phyloP scores from a whole-genome alignment of 495 filamentous ascomycete species.

The Penicillium nucicola region DNA sequence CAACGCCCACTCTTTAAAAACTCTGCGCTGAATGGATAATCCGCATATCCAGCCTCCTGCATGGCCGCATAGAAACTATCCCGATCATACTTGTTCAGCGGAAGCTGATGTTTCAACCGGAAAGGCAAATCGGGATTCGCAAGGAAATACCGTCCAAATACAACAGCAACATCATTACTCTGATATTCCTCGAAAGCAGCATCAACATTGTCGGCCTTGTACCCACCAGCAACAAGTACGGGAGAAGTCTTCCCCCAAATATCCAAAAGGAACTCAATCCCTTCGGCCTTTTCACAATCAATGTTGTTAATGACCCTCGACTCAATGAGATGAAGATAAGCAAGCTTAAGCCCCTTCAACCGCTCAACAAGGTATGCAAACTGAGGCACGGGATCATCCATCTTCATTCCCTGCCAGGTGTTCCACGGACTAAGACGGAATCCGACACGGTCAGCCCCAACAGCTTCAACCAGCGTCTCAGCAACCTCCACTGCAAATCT shows the following conservation, averaged over 20 bases:
- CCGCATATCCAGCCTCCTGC: slow-evolving; percentile 58
- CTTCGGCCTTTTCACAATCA: slow-evolving; percentile 40
- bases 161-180: slow-evolving; percentile 50
- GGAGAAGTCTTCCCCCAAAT: slow-evolving; percentile 45
- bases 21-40: slow-evolving; percentile 49
- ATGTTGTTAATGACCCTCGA: slow-evolving; percentile 44
- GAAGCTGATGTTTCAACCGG: slow-evolving; percentile 54
- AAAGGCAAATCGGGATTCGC: slow-evolving; percentile 70
- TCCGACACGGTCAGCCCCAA: slow-evolving; percentile 60
- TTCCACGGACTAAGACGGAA: slow-evolving; percentile 65
- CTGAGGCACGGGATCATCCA: slow-evolving; percentile 60
- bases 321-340: slow-evolving; percentile 66
- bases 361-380: slow-evolving; percentile 55
- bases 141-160: slow-evolving; percentile 66
- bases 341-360: slow-evolving; percentile 51
- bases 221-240: slow-evolving; percentile 63
- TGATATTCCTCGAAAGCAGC: slow-evolving; percentile 53
- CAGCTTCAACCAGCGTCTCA: slow-evolving; percentile 56
- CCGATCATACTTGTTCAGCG: slow-evolving; percentile 54
- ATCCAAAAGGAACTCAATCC: slow-evolving; percentile 45
- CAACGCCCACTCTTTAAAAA: slow-evolving; percentile 20
- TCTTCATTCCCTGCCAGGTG: slow-evolving; percentile 65
- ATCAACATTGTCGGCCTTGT: slow-evolving; percentile 44
- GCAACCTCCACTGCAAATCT: slow-evolving; percentile 64
- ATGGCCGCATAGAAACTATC: slow-evolving; percentile 52